Percentiles rank a stretch among this genome's conserved stretches.
Evolutionary conservation across 2,329 filamentous ascomycete genomes (phyloP).

Genomic region (Paramyrothecium roridum): DNA sequence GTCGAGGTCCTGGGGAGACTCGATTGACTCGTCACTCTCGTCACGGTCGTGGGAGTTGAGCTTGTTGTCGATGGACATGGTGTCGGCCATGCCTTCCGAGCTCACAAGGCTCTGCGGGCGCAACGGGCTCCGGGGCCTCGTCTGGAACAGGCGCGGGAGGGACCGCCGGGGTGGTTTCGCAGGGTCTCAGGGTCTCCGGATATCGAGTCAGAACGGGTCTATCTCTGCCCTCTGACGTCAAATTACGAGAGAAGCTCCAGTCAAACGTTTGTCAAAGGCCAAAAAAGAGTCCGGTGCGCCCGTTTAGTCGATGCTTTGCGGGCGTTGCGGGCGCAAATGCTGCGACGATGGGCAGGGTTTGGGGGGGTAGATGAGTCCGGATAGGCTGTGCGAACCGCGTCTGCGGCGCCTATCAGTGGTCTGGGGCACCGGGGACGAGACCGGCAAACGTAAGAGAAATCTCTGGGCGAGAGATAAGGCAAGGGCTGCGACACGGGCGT

Average conservation of each 20-base stretch:
- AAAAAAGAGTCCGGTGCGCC: slow-evolving; percentile 24
- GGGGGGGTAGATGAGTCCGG: slow-evolving; percentile 20
- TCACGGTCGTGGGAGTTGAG: slow-evolving; percentile 42
- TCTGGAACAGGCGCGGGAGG: slow-evolving; percentile 2
- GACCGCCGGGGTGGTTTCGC: slow-evolving; percentile 12
- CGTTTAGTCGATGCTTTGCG: slow-evolving; percentile 32
- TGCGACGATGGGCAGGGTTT: slow-evolving; percentile 19
- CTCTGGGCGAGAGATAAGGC: slow-evolving; percentile 25
- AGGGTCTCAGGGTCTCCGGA: slow-evolving; percentile 21
- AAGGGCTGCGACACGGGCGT: slow-evolving; percentile 17
- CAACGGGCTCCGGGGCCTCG: slow-evolving; percentile 2
- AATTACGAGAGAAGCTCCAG: slow-evolving; percentile 8
- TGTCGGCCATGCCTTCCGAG: slow-evolving; percentile 58
- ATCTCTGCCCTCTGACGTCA: not conserved
- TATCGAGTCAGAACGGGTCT: slow-evolving; percentile 11
- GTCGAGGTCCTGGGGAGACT: slow-evolving; percentile 59
- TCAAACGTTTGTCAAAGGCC: slow-evolving; percentile 13
- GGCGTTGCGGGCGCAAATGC: slow-evolving; percentile 31
- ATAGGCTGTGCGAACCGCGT: slow-evolving; percentile 16
- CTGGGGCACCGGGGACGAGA: not conserved
- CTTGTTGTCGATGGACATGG: slow-evolving; percentile 59
- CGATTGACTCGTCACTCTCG: slow-evolving; percentile 59
- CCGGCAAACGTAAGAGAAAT: slow-evolving; percentile 23
- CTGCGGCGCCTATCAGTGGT: slow-evolving; percentile 22
- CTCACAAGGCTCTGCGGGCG: not conserved